Evolutionary conservation across 345 rosid species (phyloP), one percentile per base, ranked within the genome.

Genomic region (Odontarrhena argentea): DNA sequence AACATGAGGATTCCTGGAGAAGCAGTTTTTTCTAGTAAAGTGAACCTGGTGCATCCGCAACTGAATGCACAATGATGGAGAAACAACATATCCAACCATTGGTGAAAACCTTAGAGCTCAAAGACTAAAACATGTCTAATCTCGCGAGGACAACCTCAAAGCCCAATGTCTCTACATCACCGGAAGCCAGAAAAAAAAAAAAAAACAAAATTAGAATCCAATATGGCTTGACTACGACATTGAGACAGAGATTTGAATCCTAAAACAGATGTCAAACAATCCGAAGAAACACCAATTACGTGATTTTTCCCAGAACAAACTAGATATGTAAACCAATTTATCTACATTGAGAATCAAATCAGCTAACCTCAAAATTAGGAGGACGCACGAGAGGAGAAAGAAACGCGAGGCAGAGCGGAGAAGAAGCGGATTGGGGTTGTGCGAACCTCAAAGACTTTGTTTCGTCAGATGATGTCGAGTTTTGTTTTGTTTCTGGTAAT

Each of bases 61-160:
- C 82, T 79, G 84, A 56, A 77, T 35, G 70, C 79, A 84, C 32
- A 76, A 72, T 13, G 80, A 69, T 8, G 78, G 78, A 60, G 85
- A 59, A 22, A 67, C 73, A 55, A 67, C 75, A 63, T 63, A 82
- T 34, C 77, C 81, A 40, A 84, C 90, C 96, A 86, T 88, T 69
- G 77, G 38, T 56, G 6, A 63, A 11, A 59, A 63, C 2, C 9
- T 11, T 10, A 41, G 10, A 54, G 12, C 41, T 61, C 43, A 43
- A 43, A 71, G 56, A 62, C 77, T 82, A 79, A 44, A 63, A 69
- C 81, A 68, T 79, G 50, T 44, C 47, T 40, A 7, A 12, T 36
- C 65, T 32, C 48, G 8, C 10, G 51, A 18, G 4, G 10, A 42
- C 54, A 50, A 48, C 22, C 32, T 7, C 49, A 24, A 18, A 69